Base-by-base conservation (phyloP, 345 rosid genomes). In the Odontarrhena argentea region DNA sequence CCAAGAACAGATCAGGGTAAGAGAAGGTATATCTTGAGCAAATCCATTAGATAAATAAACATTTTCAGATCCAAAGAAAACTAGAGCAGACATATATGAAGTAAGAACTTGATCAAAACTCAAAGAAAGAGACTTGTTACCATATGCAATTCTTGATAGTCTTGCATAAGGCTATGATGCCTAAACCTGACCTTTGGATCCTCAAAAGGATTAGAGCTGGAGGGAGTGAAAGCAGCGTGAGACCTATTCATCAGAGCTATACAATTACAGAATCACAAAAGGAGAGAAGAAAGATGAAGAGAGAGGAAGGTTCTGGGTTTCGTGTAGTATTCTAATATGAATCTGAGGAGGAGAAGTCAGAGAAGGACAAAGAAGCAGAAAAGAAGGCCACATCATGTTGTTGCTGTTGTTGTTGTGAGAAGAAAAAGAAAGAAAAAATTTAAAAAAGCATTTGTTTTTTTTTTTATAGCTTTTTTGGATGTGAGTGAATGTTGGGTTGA, bases 121-220 rank as follows among this genome's bases (percentile, higher is more conserved):
- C 9, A 41, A 43, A n/a, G 44, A 62, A 63, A 67, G 44, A 18
- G 7, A 51, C 44, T 5, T 22, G 0, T 44, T 76, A 89, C 96
- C 89, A 74, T 83, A 13, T 68, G 68, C 40, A 87, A 52, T 56
- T 85, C 87, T 56, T 60, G 72, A 62, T 69, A 87, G 70, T 85
- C 94, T 73, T 89, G 92, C 87, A 76, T 49, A 62, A 87, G 88
- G 41, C 77, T 77, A 59, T 77, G 86, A 69, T 79, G 85, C 75
- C 75, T 87, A 55, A 80, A 38, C 69, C 78, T 79, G 41, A 72
- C 57, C 70, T 82, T 85, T 1, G 79, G 77, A 66, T 79, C 89
- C 57, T 82, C 85, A 43, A 48, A 48, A 55, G 25, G 60, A 46
- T 22, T 38, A 38, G 51, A 12, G 10, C 18, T 60, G 3, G 24